These are phyloP conservation scores for Cladosporium sp. DNA, from an alignment of 2,329 filamentous ascomycete genomes.

Conservation along the genomic window DNA sequence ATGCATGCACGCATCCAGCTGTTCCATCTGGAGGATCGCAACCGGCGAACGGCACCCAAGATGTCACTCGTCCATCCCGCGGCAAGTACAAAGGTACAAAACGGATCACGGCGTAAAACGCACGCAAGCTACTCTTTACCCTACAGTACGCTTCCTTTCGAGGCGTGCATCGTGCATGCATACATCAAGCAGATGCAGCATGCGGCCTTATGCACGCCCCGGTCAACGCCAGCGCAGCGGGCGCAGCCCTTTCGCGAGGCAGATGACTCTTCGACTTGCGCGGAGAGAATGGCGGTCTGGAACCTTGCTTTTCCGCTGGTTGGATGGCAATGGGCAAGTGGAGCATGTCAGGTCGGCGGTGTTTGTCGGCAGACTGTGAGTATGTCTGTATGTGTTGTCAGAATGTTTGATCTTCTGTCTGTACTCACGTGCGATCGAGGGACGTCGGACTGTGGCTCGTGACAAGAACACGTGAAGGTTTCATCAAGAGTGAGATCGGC, in stretches of 20 bases:
- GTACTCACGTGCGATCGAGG: not conserved
- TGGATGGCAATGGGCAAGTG: not conserved
- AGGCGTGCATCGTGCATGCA: slow-evolving; percentile 3
- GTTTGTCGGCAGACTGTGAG: not conserved
- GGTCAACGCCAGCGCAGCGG: slow-evolving; percentile 5
- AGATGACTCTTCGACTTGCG: slow-evolving; percentile 3
- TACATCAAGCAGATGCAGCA: not conserved
- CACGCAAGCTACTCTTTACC: not conserved
- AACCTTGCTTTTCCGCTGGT: not conserved
- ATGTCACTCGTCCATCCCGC: not conserved
- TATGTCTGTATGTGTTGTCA: not conserved
- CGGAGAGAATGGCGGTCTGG: slow-evolving; percentile 7
- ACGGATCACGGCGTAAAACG: not conserved
- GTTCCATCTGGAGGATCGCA: not conserved
- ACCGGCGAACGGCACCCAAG: not conserved
- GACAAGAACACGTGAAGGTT: not conserved
- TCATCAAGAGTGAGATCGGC: not conserved
- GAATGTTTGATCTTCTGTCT: not conserved
- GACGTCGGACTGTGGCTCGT: not conserved
- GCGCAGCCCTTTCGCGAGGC: slow-evolving; percentile 11
- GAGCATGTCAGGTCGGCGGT: not conserved
- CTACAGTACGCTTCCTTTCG: not conserved
- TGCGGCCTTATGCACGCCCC: slow-evolving; percentile 9
- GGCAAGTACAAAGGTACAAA: not conserved
- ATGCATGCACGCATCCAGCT: not conserved